Conservation (phyloP, 768 basidiomycete genomes). For the Leccinum truebloodii region DNA sequence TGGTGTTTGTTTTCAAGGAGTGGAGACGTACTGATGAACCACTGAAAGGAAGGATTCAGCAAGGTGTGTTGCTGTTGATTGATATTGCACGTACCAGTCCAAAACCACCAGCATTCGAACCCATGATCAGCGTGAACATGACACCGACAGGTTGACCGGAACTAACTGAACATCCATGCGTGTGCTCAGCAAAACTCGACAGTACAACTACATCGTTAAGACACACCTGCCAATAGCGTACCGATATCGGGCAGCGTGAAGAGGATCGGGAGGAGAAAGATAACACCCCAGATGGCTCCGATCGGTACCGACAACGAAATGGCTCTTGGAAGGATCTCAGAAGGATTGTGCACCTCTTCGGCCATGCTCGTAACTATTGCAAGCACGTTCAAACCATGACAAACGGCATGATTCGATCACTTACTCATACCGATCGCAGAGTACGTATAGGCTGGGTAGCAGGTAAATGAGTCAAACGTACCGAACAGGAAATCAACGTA, state of each 20-base stretch:
- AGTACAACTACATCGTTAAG: neutral
- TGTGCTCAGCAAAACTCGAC: slow-evolving; percentile 5
- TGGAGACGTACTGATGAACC: slow-evolving; percentile 42
- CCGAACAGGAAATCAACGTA: slow-evolving; percentile 8
- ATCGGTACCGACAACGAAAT: slow-evolving; percentile 57
- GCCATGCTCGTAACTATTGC: slow-evolving; percentile 60
- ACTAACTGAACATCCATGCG: slow-evolving; percentile 39
- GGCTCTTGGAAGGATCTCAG: slow-evolving; percentile 53
- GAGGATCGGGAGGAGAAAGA: slow-evolving; percentile 61
- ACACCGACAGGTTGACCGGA: slow-evolving; percentile 65
- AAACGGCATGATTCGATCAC: slow-evolving; percentile 8
- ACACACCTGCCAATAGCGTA: slow-evolving; percentile 51
- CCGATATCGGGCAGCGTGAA: slow-evolving; percentile 63
- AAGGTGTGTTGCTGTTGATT: slow-evolving; percentile 3
- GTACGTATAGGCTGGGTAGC: slow-evolving; percentile 51
- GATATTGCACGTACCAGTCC: slow-evolving; percentile 47
- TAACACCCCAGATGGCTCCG: slow-evolving; percentile 48
- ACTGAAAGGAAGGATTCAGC: slow-evolving; percentile 23
- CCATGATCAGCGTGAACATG: slow-evolving; percentile 63
- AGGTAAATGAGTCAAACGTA: slow-evolving; percentile 1
- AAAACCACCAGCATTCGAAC: slow-evolving; percentile 60
- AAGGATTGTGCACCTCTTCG: slow-evolving; percentile 64
- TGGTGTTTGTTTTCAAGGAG: neutral
- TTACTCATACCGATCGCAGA: slow-evolving; percentile 64
- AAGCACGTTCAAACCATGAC: slow-evolving; percentile 4